Evolutionary conservation across 768 basidiomycete species (phyloP).

Genomic region (Multifurca ochricompacta): DNA sequence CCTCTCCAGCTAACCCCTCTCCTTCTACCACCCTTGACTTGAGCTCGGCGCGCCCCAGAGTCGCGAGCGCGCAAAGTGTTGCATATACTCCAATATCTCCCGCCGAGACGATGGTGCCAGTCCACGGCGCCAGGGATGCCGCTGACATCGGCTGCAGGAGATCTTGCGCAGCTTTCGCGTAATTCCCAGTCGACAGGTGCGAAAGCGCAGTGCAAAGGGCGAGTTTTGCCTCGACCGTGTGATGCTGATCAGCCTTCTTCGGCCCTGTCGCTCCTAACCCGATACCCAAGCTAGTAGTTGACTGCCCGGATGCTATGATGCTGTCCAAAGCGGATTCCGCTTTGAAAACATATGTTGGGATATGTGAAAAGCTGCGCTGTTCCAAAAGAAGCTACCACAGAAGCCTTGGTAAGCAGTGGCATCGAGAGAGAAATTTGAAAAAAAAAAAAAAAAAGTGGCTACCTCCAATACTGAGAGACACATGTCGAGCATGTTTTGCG

Average conservation of each 20-base stretch:
- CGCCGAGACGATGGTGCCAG: conserved; percentile 72
- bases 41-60: conserved; percentile 60
- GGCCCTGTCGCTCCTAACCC: conserved; percentile 23
- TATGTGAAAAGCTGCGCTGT: conserved; percentile 77
- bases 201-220: conserved; percentile 76
- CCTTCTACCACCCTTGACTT: conserved; percentile 53
- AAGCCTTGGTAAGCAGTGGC: conserved; percentile 5
- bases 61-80: conserved; percentile 76
- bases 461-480: conserved; percentile 79
- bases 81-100: conserved; percentile 85
- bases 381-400: conserved; percentile 65
- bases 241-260: conserved; percentile 42
- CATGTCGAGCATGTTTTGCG: conserved; percentile 91
- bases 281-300: conserved; percentile 19
- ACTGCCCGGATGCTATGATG: conserved; percentile 27
- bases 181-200: conserved; percentile 60
- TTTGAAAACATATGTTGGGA: conserved; percentile 91
- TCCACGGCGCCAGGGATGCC: conserved; percentile 70
- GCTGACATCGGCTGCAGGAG: conserved; percentile 63
- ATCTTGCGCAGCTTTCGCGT: conserved; percentile 70
- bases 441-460: conserved; percentile 9
- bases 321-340: conserved; percentile 88
- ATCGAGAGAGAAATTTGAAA: not conserved
- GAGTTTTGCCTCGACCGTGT: conserved; percentile 68
- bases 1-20: conserved; percentile 16